phyloP scores from a whole-genome alignment of 108 stramenopile genomes.

The Nitzschia sp. region DNA sequence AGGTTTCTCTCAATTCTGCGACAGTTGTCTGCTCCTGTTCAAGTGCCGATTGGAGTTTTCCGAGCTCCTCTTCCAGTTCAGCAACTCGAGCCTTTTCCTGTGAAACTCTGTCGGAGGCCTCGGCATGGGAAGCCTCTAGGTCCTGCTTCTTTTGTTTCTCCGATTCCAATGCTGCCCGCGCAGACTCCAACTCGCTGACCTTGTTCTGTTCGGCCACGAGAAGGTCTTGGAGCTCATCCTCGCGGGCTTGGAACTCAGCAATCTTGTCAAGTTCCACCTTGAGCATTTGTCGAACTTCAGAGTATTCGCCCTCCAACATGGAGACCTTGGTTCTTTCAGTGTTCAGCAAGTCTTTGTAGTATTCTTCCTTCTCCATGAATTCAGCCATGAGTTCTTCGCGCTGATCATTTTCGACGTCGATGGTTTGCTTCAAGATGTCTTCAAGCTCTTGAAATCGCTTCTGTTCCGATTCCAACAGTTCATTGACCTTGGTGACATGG shows the following conservation, averaged over 20 bases:
- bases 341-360: conserved; percentile 24
- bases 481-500: conserved; percentile 37
- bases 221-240: conserved; percentile 23
- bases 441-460: conserved; percentile 37
- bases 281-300: conserved; percentile 18
- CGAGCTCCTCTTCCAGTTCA: conserved; percentile 17
- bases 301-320: conserved; percentile 22
- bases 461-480: conserved; percentile 35
- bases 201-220: conserved; percentile 22
- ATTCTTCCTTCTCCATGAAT: conserved; percentile 28
- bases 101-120: conserved; percentile 15
- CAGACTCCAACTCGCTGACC: conserved; percentile 10
- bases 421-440: conserved; percentile 37
- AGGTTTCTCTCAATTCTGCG: conserved; percentile 4
- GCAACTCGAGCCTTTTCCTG: conserved; percentile 27
- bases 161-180: conserved; percentile 3
- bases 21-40: conserved; percentile 16
- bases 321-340: conserved; percentile 21
- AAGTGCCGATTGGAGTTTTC: conserved; percentile 10
- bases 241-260: conserved; percentile 19
- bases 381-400: conserved; percentile 24
- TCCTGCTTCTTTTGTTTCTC: conserved; percentile 24
- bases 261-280: conserved; percentile 26
- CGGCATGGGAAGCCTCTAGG: conserved; percentile 20
- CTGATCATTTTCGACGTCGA: conserved; percentile 37